Evolutionary conservation across 139 green algal species (phyloP).

Genomic region (Zygnema circumcarinatum): DNA sequence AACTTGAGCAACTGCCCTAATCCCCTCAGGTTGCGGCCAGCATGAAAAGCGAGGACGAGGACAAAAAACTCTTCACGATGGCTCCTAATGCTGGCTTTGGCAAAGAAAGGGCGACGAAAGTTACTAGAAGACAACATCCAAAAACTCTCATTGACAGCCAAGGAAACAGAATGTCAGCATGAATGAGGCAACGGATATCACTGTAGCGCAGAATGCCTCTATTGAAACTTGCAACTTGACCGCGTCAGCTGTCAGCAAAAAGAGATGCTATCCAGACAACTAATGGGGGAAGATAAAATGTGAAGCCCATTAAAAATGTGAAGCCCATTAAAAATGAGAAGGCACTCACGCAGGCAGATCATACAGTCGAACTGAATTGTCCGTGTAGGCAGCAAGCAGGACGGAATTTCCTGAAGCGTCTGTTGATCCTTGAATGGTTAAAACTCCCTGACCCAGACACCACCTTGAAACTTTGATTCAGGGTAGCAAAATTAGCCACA

Average conservation of each 20-base stretch:
- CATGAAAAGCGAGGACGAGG: neutral
- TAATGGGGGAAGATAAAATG: too few species aligned
- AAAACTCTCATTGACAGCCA: neutral
- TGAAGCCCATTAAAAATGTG: neutral
- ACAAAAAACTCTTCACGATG: neutral
- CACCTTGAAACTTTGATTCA: neutral
- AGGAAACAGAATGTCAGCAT: too few species aligned
- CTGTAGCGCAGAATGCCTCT: neutral
- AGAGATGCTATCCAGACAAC: neutral
- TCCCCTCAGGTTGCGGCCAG: neutral
- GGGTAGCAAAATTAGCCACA: neutral
- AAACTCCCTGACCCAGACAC: conserved; percentile 1
- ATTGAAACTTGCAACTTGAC: neutral
- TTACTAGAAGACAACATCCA: neutral
- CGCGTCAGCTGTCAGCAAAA: neutral
- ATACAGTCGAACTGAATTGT: conserved; percentile 68
- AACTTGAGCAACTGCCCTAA: neutral
- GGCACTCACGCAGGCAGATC: conserved; percentile 68
- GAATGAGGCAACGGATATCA: too few species aligned
- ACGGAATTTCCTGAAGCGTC: neutral
- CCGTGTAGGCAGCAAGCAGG: conserved; percentile 68
- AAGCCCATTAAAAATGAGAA: neutral
- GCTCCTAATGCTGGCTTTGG: too few species aligned
- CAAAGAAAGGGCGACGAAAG: too few species aligned
- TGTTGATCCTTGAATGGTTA: conserved; percentile 12